Evolutionary conservation across 2,329 filamentous ascomycete genomes (phyloP), one percentile per base, ranked within the genome.

Genomic region (Chaetomiaceae sp.): DNA sequence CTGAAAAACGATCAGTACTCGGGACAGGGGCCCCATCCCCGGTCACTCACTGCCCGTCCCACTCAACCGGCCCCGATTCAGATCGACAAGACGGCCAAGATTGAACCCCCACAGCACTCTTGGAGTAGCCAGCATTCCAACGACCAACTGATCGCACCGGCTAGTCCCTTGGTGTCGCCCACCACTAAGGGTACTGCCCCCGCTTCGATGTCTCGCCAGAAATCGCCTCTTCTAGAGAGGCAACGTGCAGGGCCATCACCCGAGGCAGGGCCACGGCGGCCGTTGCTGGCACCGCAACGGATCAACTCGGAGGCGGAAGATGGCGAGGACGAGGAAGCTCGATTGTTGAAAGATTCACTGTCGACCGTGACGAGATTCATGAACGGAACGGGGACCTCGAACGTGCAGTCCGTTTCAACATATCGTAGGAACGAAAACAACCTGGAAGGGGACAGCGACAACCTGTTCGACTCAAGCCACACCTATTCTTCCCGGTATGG

Each of bases 251-350:
- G 51, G 39, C 63, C 64, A 21, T 66, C 70, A 1, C 64, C 70
- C 2, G 71, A 72, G 25, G 48, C 62, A 4, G 63, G 61, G 40
- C 52, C 62, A 34, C 62, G 60, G 25, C 66, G 60, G 46, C 63
- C 65, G 3, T 49, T 65, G 44, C 59, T 63, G 50, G 56, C 63
- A 41, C 42, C 65, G 42, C 59, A 65, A 46, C 50, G 60, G 16
- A 59, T 66, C 51, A 60, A 58, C 55, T 58, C 14, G n/a, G 56
- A 47, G n/a, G 35, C 39, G 19, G 48, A 51, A 6, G 67, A 69
- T 6, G 66, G 62, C 5, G 70, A 79, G 40, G 76, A 79, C 39
- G 77, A 82, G 56, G 77, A 82, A 53, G 71, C 73, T 1, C 74
- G 68, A 20, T 63, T 82, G 3, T 59, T 82, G 2, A 75, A 70